These are phyloP conservation scores for Penicillium digitatum DNA, from an alignment of 2,329 filamentous ascomycete species.

Conservation along the genomic window DNA sequence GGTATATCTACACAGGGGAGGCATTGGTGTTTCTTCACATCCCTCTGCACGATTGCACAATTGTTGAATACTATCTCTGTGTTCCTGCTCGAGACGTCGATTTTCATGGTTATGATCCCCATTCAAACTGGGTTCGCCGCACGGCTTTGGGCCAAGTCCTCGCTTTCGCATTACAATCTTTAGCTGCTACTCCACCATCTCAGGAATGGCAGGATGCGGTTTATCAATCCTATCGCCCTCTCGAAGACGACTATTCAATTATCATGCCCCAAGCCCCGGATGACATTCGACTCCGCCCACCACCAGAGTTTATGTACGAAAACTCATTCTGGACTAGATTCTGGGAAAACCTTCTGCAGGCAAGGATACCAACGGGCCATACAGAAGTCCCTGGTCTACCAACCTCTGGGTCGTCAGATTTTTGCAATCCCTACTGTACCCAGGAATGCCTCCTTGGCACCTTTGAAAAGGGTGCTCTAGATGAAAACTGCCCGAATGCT, in stretches of 20 bases:
- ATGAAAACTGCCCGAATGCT: constrained; percentile 36
- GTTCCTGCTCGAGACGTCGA: constrained; percentile 26
- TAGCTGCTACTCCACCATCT: not conserved
- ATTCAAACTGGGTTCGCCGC: not conserved
- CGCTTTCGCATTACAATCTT: not conserved
- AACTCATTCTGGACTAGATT: not conserved
- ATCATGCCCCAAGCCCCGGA: not conserved
- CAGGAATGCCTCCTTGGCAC: constrained; percentile 23
- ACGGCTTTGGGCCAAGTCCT: not conserved
- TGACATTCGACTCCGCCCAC: not conserved
- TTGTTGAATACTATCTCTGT: constrained; percentile 26
- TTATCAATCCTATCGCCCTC: not conserved
- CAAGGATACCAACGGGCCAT: constrained; percentile 7
- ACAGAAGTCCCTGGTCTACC: too few species aligned
- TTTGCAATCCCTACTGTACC: constrained; percentile 18
- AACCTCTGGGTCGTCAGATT: not conserved
- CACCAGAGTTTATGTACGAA: not conserved
- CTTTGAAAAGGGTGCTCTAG: constrained; percentile 17
- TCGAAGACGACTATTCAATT: not conserved
- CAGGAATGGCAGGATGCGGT: not conserved
- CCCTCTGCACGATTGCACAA: constrained; percentile 17
- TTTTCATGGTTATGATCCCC: not conserved
- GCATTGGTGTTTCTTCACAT: constrained; percentile 32
- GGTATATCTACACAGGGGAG: constrained; percentile 31
- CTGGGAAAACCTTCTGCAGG: not conserved